Conservation (phyloP, 208 protist genomes). For the Leishmania major region DNA sequence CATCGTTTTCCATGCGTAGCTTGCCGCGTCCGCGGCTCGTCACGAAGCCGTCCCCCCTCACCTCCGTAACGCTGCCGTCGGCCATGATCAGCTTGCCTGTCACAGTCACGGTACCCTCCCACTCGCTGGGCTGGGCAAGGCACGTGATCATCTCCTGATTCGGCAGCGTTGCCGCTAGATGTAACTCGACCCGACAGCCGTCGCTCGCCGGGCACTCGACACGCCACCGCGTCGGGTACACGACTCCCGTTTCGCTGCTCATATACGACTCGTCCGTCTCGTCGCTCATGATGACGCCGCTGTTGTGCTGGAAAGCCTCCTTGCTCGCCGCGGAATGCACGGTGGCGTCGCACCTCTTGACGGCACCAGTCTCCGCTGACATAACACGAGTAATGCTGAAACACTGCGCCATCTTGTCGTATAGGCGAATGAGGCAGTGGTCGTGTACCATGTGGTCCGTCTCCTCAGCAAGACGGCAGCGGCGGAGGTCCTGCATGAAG, state of each 20-base stretch:
- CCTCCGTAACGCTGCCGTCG: conserved; percentile 33
- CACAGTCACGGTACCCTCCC: conserved; percentile 51
- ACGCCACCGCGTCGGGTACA: conserved; percentile 46
- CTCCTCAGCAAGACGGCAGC: conserved; percentile 30
- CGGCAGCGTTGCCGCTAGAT: conserved; percentile 37
- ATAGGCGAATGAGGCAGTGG: conserved; percentile 46
- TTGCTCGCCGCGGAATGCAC: conserved; percentile 39
- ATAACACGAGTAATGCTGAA: conserved; percentile 38
- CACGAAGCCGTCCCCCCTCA: conserved; percentile 58
- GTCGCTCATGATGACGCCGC: conserved; percentile 21
- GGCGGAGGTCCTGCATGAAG: conserved; percentile 31
- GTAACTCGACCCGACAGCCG: conserved; percentile 32
- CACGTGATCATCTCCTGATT: conserved; percentile 63
- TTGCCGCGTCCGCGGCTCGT: conserved; percentile 34
- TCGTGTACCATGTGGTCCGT: conserved; percentile 35
- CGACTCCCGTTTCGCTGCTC: conserved; percentile 43
- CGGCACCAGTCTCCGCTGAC: conserved; percentile 9
- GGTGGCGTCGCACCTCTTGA: conserved; percentile 22
- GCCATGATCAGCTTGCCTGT: conserved; percentile 30
- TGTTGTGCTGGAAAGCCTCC: conserved; percentile 33
- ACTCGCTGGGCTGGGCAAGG: conserved; percentile 49
- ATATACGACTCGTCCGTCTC: conserved; percentile 33
- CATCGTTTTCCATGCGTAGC: conserved; percentile 16
- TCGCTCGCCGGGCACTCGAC: conserved; percentile 36
- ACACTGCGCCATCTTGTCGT: conserved; percentile 42